phyloP scores from a whole-genome alignment of 805 yeast genomes.

The Deakozyma indianensis region DNA sequence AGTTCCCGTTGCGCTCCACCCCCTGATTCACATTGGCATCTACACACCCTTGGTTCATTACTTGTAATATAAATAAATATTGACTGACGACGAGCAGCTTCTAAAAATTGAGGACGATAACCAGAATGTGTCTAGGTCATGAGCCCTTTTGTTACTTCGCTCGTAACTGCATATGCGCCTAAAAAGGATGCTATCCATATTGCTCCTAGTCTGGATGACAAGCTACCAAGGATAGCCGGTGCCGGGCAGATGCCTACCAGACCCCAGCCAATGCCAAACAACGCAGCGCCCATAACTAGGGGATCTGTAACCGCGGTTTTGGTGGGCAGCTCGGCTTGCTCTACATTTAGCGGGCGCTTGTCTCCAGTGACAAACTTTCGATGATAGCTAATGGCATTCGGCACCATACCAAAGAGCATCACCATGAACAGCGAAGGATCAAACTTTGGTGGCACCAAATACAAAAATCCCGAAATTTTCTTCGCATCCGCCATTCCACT shows the following conservation, averaged over 20 bases:
- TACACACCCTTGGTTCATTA: too few relatives aligned
- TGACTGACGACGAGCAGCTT: too few relatives aligned
- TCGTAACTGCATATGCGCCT: not conserved
- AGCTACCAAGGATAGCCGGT: constrained; percentile 27
- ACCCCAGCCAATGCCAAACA: constrained; percentile 44
- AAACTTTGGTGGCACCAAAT: constrained; percentile 23
- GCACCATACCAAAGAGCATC: constrained; percentile 28
- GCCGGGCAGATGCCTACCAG: constrained; percentile 39
- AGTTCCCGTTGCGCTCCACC: too few relatives aligned
- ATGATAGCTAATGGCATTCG: constrained; percentile 23
- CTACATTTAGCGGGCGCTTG: constrained; percentile 5
- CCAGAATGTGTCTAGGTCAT: too few relatives aligned
- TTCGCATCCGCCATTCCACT: constrained; percentile 33
- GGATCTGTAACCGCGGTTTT: constrained; percentile 14
- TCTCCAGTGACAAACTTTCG: not conserved
- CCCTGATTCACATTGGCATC: too few relatives aligned
- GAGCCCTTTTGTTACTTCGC: too few relatives aligned
- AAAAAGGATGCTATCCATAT: constrained; percentile 3
- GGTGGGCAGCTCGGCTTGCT: constrained; percentile 11
- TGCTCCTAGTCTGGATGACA: constrained; percentile 1
- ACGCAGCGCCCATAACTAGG: constrained; percentile 28
- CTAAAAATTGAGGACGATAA: too few relatives aligned
- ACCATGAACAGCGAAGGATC: constrained; percentile 36
- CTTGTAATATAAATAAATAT: too few relatives aligned
- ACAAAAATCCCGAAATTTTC: constrained; percentile 33